These are phyloP conservation scores for Lachancea cidri DNA, from an alignment of 805 yeast genomes.

Conservation along the genomic window DNA sequence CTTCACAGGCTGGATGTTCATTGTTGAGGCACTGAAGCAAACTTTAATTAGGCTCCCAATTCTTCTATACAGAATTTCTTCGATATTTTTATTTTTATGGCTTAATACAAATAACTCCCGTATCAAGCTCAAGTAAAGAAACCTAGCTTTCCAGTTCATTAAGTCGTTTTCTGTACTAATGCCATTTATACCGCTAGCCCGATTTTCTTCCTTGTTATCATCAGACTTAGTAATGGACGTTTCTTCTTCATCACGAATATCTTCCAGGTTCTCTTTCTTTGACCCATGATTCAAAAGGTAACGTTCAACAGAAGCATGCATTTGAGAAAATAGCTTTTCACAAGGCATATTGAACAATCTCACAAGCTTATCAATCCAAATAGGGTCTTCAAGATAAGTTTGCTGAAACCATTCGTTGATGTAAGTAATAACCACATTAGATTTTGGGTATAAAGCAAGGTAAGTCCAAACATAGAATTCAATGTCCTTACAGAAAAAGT, in stretches of 20 bases:
- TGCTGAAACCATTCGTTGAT: constrained; percentile 59
- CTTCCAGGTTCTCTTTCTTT: constrained; percentile 33
- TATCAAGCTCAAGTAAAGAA: constrained; percentile 35
- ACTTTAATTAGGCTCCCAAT: constrained; percentile 69
- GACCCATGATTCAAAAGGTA: constrained; percentile 29
- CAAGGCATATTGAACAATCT: constrained; percentile 43
- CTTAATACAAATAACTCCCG: constrained; percentile 8
- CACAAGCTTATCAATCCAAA: constrained; percentile 57
- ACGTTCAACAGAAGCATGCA: background rate
- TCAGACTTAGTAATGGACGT: background rate
- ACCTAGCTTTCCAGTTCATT: constrained; percentile 41
- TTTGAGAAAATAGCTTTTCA: constrained; percentile 33
- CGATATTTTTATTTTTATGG: constrained; percentile 4
- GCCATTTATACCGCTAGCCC: background rate
- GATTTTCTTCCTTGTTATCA: background rate
- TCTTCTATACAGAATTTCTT: constrained; percentile 20
- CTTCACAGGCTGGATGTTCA: constrained; percentile 56
- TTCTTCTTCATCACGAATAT: constrained; percentile 26
- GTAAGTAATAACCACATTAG: constrained; percentile 40
- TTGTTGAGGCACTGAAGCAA: constrained; percentile 76
- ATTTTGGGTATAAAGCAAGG: constrained; percentile 42
- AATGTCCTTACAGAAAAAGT: constrained; percentile 40
- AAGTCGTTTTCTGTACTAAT: constrained; percentile 18
- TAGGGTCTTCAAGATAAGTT: constrained; percentile 34
- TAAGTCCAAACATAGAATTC: constrained; percentile 59